phyloP scores from a whole-genome alignment of 441 rosid species.

The Macaranga tanarius region DNA sequence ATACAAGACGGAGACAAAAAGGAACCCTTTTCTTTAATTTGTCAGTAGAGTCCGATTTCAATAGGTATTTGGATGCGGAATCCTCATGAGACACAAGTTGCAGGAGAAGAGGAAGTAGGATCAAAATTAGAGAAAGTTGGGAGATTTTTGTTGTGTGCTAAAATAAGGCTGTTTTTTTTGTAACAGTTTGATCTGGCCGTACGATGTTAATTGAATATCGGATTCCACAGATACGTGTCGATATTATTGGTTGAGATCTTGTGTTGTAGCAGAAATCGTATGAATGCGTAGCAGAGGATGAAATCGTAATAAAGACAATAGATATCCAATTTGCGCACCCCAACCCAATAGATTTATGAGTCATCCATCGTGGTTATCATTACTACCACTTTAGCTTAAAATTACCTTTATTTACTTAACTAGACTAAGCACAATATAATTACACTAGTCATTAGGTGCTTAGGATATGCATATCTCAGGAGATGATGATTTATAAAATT shows the following conservation, averaged over 20 bases:
- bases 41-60: not conserved
- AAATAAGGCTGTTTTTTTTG: not conserved
- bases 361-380: not conserved
- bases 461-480: too few relatives aligned
- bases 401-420: too few relatives aligned
- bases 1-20: not conserved
- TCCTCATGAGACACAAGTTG: too few relatives aligned
- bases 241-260: conserved; percentile 5
- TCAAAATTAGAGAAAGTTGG: not conserved
- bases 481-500: too few relatives aligned
- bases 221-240: not conserved
- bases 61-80: not conserved
- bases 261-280: not conserved
- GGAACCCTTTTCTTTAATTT: conserved; percentile 3
- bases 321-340: conserved; percentile 12
- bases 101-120: not conserved
- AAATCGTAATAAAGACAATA: not conserved
- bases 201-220: not conserved
- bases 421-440: too few relatives aligned
- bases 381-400: too few relatives aligned
- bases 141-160: not conserved
- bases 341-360: not conserved
- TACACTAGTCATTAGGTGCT: too few relatives aligned
- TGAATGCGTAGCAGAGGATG: not conserved
- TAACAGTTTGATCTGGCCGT: conserved; percentile 1